Conservation (phyloP, 2,329 filamentous ascomycete species). For the Knufia petricola region DNA sequence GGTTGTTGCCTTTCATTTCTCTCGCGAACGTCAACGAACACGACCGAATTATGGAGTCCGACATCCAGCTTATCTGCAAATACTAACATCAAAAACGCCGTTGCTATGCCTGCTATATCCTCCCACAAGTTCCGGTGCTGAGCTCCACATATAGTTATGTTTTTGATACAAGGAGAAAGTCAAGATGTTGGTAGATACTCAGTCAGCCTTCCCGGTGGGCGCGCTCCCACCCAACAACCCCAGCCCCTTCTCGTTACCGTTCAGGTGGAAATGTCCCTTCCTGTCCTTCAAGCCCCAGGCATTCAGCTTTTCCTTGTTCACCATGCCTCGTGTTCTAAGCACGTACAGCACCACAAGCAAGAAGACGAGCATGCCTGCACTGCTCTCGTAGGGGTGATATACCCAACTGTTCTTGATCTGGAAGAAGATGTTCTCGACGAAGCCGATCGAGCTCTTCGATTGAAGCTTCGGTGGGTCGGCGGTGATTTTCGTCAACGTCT, state of each 20-base stretch:
- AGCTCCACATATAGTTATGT: too few species aligned
- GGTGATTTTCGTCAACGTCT: conserved; percentile 54
- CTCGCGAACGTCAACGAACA: too few species aligned
- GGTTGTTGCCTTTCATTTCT: too few species aligned
- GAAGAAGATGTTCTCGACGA: conserved; percentile 39
- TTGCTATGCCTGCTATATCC: too few species aligned
- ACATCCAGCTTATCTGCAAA: too few species aligned
- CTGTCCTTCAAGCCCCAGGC: background rate
- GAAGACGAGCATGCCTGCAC: background rate
- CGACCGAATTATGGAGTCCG: too few species aligned
- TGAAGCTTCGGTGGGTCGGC: conserved; percentile 39
- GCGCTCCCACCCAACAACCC: conserved; percentile 5
- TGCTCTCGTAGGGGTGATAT: conserved; percentile 29
- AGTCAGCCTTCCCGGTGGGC: conserved; percentile 5
- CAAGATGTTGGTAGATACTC: too few species aligned
- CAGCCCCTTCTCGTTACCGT: conserved; percentile 6
- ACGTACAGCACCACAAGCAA: background rate
- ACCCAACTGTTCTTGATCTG: conserved; percentile 34
- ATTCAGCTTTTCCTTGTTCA: conserved; percentile 1
- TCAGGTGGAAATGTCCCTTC: conserved; percentile 7
- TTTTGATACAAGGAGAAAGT: too few species aligned
- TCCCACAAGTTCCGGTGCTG: too few species aligned
- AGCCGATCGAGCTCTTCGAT: conserved; percentile 41
- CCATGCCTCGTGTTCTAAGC: background rate
- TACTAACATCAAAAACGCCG: too few species aligned